Percentiles rank a stretch among this genome's conserved stretches.
phyloP scores from a whole-genome alignment of 345 rosid genomes.

The Aurinia saxatilis region DNA sequence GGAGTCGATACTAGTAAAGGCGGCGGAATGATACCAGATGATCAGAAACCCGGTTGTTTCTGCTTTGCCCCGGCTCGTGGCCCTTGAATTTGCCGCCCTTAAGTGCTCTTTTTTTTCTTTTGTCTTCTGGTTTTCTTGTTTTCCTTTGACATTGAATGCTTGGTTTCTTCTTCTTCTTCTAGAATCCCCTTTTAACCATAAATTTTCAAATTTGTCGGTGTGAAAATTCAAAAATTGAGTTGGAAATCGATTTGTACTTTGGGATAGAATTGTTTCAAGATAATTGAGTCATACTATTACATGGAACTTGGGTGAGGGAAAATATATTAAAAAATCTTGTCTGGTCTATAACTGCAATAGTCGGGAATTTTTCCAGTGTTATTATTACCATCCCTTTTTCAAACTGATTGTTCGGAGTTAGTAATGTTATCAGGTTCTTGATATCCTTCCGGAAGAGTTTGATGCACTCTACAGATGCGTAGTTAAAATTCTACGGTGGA shows the following conservation, averaged over 20 bases:
- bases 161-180: background rate
- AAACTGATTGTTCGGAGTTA: no score
- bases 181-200: background rate
- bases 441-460: no score
- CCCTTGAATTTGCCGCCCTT: slow-evolving; percentile 39
- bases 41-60: slow-evolving; percentile 53
- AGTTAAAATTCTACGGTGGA: no score
- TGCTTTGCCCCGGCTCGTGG: slow-evolving; percentile 75
- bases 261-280: no score
- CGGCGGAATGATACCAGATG: slow-evolving; percentile 96
- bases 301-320: no score
- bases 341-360: no score
- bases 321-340: no score
- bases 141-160: background rate
- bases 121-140: background rate
- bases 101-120: background rate
- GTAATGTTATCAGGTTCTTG: no score
- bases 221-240: background rate
- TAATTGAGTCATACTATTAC: no score
- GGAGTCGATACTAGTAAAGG: slow-evolving; percentile 79
- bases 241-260: background rate
- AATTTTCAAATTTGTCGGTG: background rate
- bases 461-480: no score
- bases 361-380: no score
- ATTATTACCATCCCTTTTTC: no score